Percentiles rank a stretch among this genome's conserved stretches.
These are phyloP conservation scores for Boletus sp. DNA, from an alignment of 768 basidiomycete species.

Conservation along the genomic window DNA sequence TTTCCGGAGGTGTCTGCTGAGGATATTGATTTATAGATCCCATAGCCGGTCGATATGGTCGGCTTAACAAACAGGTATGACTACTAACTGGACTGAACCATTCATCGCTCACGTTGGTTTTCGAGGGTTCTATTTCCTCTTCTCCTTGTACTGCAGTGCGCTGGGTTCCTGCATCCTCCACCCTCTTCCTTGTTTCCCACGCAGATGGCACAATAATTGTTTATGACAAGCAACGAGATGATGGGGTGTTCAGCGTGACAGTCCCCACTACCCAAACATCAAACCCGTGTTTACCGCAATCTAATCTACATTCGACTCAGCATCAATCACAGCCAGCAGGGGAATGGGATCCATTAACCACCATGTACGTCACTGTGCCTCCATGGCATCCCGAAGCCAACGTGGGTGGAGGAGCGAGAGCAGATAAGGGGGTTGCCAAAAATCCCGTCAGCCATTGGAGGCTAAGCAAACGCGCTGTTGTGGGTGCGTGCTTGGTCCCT, in stretches of 20 bases:
- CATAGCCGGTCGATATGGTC: slow-evolving; percentile 73
- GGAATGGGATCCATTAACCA: slow-evolving; percentile 76
- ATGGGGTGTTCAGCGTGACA: slow-evolving; percentile 67
- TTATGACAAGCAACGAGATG: slow-evolving; percentile 89
- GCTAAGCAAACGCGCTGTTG: slow-evolving; percentile 64
- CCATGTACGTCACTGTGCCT: slow-evolving; percentile 76
- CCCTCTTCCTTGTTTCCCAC: slow-evolving; percentile 82
- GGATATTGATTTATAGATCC: slow-evolving; percentile 50
- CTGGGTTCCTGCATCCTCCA: slow-evolving; percentile 80
- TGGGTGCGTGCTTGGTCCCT: slow-evolving; percentile 48
- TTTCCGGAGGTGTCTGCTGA: background rate
- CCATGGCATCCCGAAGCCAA: slow-evolving; percentile 73
- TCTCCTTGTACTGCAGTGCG: slow-evolving; percentile 86
- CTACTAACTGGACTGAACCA: background rate
- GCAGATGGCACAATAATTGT: slow-evolving; percentile 87
- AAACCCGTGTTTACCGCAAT: slow-evolving; percentile 25
- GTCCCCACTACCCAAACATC: slow-evolving; percentile 41
- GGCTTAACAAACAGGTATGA: slow-evolving; percentile 80
- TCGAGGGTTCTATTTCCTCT: slow-evolving; percentile 69
- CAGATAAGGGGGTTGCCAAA: slow-evolving; percentile 69
- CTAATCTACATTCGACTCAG: slow-evolving; percentile 26
- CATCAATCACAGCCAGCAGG: slow-evolving; percentile 27
- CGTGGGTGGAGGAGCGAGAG: slow-evolving; percentile 30
- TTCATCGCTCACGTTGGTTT: slow-evolving; percentile 9
- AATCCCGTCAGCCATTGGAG: slow-evolving; percentile 94